These are phyloP conservation scores for Aurantiochytrium sp. DNA, from an alignment of 108 stramenopile species.

Conservation along the genomic window DNA sequence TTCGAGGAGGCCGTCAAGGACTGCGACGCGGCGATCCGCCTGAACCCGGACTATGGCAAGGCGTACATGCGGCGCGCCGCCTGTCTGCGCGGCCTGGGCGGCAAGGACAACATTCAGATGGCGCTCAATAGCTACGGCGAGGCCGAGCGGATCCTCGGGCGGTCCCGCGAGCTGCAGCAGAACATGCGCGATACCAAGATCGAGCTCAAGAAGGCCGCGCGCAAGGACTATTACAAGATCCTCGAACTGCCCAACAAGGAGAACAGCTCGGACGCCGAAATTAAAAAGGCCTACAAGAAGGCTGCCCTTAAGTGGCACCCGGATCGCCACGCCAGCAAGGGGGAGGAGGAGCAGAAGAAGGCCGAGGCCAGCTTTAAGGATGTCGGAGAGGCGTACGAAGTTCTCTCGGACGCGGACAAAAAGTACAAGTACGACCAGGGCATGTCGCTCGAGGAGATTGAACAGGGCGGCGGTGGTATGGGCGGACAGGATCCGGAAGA, in stretches of 20 bases:
- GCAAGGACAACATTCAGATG: not conserved
- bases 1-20: conserved; percentile 40
- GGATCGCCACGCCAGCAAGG: conserved; percentile 34
- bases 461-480: conserved; percentile 46
- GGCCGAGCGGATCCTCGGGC: not conserved
- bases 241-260: conserved; percentile 64
- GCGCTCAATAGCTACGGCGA: not conserved
- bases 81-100: not conserved
- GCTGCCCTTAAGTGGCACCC: conserved; percentile 43
- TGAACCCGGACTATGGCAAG: conserved; percentile 30
- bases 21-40: conserved; percentile 35
- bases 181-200: not conserved
- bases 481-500: conserved; percentile 79
- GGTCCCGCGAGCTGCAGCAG: not conserved
- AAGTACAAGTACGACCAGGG: conserved; percentile 38
- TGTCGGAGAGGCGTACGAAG: conserved; percentile 43
- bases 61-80: conserved; percentile 38
- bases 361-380: conserved; percentile 47
- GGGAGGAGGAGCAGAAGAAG: conserved; percentile 38
- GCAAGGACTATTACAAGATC: conserved; percentile 65
- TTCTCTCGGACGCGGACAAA: conserved; percentile 38
- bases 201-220: conserved; percentile 27
- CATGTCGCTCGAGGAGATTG: conserved; percentile 40
- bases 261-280: conserved; percentile 38
- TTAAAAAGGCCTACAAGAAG: conserved; percentile 47